Evolutionary conservation across 1,284 basidiomycete species (phyloP), one percentile per base, ranked within the genome.

Genomic region (Tremellales sp.): DNA sequence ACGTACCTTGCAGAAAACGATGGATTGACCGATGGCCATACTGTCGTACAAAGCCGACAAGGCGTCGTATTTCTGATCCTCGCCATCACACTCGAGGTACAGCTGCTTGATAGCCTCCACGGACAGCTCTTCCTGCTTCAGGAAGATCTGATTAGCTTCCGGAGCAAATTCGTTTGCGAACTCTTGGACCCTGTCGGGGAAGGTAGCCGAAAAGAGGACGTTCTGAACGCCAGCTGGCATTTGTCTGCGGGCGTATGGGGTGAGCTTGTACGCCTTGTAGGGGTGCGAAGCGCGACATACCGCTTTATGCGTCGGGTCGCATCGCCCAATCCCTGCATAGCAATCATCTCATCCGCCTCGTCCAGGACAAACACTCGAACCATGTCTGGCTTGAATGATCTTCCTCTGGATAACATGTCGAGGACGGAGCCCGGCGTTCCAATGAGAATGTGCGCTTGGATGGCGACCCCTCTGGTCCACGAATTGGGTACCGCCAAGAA

Each of bases 341-440:
- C 92, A 56, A 99, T 78, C 92, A 98, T 97, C 73, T 97, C 95
- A 74, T 99, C 95, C 26, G 95, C 95, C 75, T 99, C 95, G 67
- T 99, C 95, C 18, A 98, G 78, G 9, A 98, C 94, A 53, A 98
- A 92, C 9, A 97, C 89, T 66, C 89, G 90, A 67, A 99, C 81
- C 31, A 84, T 77, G 43, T 78, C 81, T 6, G 85, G 77, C 64
- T 97, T 89, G 25, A 77, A 61, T n/a, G 53, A 54, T 29, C 56
- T 59, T 16, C 67, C 60, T 22, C 64, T 37, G 29, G 53, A 50
- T 53, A 93, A 80, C 68, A 97, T 81, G 72, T 97, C 91, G 32
- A 83, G 80, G 78, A 95, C 85, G 36, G 94, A 97, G 24, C 95
- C 95, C 0, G 95, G 94, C 3, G 94, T 99, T 31, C 95, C 95